Percentiles rank a stretch among this genome's conserved stretches.
These are phyloP conservation scores for Biscogniauxia sp. DNA, from an alignment of 2,329 filamentous ascomycete genomes.

Conservation along the genomic window DNA sequence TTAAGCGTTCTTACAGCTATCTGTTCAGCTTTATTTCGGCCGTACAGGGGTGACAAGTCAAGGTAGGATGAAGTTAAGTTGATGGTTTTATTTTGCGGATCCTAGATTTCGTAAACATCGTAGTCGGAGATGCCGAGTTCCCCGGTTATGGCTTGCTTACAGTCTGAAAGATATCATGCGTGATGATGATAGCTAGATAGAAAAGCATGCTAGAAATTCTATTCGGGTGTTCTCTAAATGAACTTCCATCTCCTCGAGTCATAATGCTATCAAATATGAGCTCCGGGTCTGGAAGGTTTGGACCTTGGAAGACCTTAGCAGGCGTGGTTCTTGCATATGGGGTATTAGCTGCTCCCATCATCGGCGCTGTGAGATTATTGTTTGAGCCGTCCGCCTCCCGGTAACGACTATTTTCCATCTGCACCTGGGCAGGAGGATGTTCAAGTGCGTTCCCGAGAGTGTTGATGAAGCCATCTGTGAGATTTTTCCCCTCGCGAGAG, in stretches of 20 bases:
- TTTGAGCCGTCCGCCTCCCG: slow-evolving; percentile 28
- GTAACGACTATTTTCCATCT: slow-evolving; percentile 8
- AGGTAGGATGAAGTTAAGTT: slow-evolving; percentile 66
- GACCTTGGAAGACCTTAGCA: slow-evolving; percentile 21
- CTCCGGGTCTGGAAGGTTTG: slow-evolving; percentile 29
- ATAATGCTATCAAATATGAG: slow-evolving; percentile 34
- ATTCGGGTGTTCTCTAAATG: slow-evolving; percentile 36
- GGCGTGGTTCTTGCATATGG: slow-evolving; percentile 32
- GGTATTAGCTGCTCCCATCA: slow-evolving; percentile 31
- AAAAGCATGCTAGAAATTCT: slow-evolving; percentile 47
- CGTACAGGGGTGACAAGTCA: slow-evolving; percentile 1
- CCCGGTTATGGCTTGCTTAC: slow-evolving; percentile 7
- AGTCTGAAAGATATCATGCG: slow-evolving; percentile 48
- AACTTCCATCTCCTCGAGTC: slow-evolving; percentile 21
- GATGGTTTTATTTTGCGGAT: slow-evolving; percentile 36
- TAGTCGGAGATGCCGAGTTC: background rate
- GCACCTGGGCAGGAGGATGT: slow-evolving; percentile 17
- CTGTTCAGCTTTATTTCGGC: background rate
- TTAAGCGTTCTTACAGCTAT: background rate
- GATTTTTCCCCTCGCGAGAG: slow-evolving; percentile 15
- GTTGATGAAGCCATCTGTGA: slow-evolving; percentile 20
- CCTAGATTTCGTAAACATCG: slow-evolving; percentile 14
- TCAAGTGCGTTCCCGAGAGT: slow-evolving; percentile 17
- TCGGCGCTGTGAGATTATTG: slow-evolving; percentile 29
- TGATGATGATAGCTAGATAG: slow-evolving; percentile 50